A percentile compares a stretch with the other conserved stretches of the same genome.
These are phyloP conservation scores for Petunia axillaris DNA, from an alignment of 257 asterid species.

Conservation along the genomic window DNA sequence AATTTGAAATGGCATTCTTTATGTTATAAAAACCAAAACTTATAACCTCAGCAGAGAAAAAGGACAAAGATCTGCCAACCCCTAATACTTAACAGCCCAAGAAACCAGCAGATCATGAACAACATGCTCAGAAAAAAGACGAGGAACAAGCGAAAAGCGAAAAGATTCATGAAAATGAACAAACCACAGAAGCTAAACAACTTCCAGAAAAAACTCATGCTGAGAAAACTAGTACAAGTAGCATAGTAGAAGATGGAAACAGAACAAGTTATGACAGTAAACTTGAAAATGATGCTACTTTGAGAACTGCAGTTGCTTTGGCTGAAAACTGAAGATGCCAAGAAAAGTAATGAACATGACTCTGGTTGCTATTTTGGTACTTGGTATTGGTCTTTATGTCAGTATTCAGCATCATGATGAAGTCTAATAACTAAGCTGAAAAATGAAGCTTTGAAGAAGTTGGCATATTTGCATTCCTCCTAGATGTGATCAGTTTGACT, in stretches of 20 bases:
- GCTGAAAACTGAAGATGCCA: conserved; percentile 50
- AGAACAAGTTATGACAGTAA: not conserved
- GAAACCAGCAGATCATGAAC: not conserved
- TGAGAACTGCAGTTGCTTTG: not conserved
- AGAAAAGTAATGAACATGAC: conserved; percentile 41
- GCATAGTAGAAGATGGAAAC: conserved; percentile 8
- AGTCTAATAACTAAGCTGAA: conserved; percentile 30
- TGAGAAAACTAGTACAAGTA: conserved; percentile 18
- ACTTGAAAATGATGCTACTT: not conserved
- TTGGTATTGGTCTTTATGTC: conserved; percentile 51
- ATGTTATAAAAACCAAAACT: conserved; percentile 57
- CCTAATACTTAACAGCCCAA: conserved; percentile 4
- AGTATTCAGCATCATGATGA: conserved; percentile 29
- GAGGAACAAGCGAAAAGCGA: conserved; percentile 9
- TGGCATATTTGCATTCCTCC: conserved; percentile 16
- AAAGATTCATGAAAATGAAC: not conserved
- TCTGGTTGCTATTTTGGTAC: conserved; percentile 43
- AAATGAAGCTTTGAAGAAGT: conserved; percentile 26
- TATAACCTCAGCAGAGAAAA: conserved; percentile 40
- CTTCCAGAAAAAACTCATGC: not conserved
- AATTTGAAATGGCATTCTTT: conserved; percentile 60
- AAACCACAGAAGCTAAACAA: conserved; percentile 9
- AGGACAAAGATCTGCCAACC: conserved; percentile 32
- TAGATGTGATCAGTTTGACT: not conserved
- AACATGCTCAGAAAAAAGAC: not conserved